phyloP scores from a whole-genome alignment of 208 protist genomes.

The Wallacemonas sp. region DNA sequence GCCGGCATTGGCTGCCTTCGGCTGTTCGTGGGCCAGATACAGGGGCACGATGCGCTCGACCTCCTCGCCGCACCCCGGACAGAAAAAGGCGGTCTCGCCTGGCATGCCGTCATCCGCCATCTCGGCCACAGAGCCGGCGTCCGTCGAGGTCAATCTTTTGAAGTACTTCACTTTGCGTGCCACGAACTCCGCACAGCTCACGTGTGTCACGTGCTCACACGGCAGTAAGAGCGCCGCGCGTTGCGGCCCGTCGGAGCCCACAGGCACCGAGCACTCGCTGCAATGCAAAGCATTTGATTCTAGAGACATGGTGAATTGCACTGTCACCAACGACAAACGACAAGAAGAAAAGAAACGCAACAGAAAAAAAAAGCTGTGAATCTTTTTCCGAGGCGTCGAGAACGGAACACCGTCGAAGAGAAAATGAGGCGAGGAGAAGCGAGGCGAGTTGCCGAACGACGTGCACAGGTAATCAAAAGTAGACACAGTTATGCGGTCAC shows the following conservation, averaged over 20 bases:
- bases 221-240: constrained; percentile 69
- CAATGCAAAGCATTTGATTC: constrained; percentile 39
- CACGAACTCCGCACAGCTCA: constrained; percentile 75
- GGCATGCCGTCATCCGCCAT: constrained; percentile 6
- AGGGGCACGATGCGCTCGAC: constrained; percentile 54
- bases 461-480: too few species aligned
- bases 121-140: background rate
- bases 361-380: constrained; percentile 14
- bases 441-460: too few species aligned
- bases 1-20: constrained; percentile 1
- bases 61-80: constrained; percentile 41
- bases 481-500: too few species aligned
- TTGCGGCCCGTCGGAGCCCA: constrained; percentile 61
- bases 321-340: background rate
- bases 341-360: constrained; percentile 13
- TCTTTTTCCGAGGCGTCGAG: background rate
- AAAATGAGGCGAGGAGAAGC: too few species aligned
- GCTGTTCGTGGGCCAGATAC: constrained; percentile 24
- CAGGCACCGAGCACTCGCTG: constrained; percentile 67
- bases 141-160: constrained; percentile 9
- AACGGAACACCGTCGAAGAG: background rate
- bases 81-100: constrained; percentile 22
- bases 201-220: constrained; percentile 82
- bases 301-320: constrained; percentile 5
- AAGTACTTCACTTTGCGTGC: constrained; percentile 27